These are phyloP conservation scores for Amanita subjunquillea DNA, from an alignment of 768 basidiomycete species.

Conservation along the genomic window DNA sequence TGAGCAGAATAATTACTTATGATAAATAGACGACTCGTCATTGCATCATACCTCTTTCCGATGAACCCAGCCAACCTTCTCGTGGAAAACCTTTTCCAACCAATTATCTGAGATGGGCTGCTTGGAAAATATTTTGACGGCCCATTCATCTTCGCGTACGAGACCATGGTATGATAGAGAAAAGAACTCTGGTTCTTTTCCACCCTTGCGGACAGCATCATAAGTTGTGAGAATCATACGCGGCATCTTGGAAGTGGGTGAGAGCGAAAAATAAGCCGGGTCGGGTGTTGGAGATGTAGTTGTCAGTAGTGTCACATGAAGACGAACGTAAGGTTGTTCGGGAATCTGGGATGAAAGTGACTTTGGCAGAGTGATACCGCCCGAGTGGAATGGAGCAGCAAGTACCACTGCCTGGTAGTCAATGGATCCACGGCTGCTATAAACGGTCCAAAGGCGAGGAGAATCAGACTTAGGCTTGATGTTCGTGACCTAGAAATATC, in stretches of 20 bases:
- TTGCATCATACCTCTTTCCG: constrained; percentile 56
- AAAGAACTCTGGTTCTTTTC: constrained; percentile 70
- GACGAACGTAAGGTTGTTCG: constrained; percentile 64
- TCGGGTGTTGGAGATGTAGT: constrained; percentile 57
- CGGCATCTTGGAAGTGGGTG: constrained; percentile 35
- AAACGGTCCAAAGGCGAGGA: constrained; percentile 42
- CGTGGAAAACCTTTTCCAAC: constrained; percentile 54
- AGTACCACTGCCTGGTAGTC: constrained; percentile 72
- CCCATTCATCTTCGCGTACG: constrained; percentile 47
- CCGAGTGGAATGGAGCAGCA: constrained; percentile 76
- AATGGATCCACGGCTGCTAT: constrained; percentile 32
- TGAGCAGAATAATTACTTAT: constrained; percentile 15
- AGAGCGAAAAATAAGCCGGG: constrained; percentile 60
- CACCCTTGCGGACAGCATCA: constrained; percentile 44
- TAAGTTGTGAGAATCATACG: constrained; percentile 64
- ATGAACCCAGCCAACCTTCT: constrained; percentile 69
- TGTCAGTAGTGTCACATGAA: constrained; percentile 85
- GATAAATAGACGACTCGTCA: not conserved
- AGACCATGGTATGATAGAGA: constrained; percentile 74
- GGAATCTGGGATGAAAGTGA: constrained; percentile 46
- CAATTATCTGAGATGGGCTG: constrained; percentile 55
- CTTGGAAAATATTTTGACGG: constrained; percentile 84
- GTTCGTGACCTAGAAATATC: constrained; percentile 33
- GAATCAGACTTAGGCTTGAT: constrained; percentile 34
- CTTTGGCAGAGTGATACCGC: constrained; percentile 42